Percentiles rank a stretch among this genome's conserved stretches.
Evolutionary conservation across 2,329 filamentous ascomycete species (phyloP).

Genomic region (Golovinomyces cichoracearum): DNA sequence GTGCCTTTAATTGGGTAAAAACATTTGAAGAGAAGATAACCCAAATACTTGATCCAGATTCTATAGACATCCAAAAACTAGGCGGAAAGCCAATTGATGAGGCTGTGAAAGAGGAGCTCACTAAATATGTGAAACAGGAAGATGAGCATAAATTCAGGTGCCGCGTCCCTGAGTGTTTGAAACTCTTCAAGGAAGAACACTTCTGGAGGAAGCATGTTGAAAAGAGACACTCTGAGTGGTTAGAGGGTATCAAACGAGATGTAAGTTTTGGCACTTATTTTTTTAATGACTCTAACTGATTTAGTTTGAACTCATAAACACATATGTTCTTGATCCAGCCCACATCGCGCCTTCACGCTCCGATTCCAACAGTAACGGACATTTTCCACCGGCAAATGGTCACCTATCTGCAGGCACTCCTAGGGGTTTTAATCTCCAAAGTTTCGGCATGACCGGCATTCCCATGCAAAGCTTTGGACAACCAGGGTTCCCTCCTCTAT

Average conservation of each 20-base stretch:
- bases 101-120: conserved; percentile 60
- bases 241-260: conserved; percentile 54
- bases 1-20: conserved; percentile 95
- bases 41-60: conserved; percentile 75
- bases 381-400: conserved; percentile 60
- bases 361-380: conserved; percentile 83
- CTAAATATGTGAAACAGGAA: conserved; percentile 82
- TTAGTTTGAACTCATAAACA: conserved; percentile 71
- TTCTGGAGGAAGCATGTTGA: conserved; percentile 98
- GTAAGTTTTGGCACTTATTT: conserved; percentile 25
- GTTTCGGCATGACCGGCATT: conserved; percentile 35
- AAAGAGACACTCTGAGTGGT: conserved; percentile 80
- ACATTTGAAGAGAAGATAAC: conserved; percentile 93
- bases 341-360: conserved; percentile 84
- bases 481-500: conserved; percentile 26
- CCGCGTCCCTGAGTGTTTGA: conserved; percentile 85
- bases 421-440: conserved; percentile 67
- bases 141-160: conserved; percentile 93
- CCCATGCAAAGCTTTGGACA: conserved; percentile 31
- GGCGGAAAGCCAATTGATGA: conserved; percentile 73
- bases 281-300: conserved; percentile 14
- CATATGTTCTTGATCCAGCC: conserved; percentile 78
- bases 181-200: conserved; percentile 87
- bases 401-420: conserved; percentile 63
- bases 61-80: conserved; percentile 66